These are phyloP conservation scores for Stereocaulon alpinum DNA, from an alignment of 495 filamentous ascomycete genomes.

Conservation along the genomic window DNA sequence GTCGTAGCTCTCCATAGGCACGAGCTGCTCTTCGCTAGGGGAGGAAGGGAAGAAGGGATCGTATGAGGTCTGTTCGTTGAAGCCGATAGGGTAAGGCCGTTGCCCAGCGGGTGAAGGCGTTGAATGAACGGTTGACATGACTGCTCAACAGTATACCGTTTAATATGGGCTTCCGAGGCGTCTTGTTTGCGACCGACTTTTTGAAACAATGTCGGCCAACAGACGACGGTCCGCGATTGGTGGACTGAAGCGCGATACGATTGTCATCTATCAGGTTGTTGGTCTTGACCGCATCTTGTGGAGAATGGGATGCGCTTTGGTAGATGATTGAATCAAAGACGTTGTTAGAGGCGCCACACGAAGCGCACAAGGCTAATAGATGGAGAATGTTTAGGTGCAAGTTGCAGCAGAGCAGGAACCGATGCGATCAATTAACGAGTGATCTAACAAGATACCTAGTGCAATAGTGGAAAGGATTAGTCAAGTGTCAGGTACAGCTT, in stretches of 20 bases:
- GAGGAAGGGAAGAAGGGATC: constrained; percentile 22
- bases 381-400: not conserved
- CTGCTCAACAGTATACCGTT: not conserved
- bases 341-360: not conserved
- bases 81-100: constrained; percentile 17
- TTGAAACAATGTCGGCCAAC: not conserved
- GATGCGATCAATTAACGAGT: not conserved
- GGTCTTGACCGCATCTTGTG: constrained; percentile 7
- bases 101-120: constrained; percentile 11
- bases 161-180: constrained; percentile 5
- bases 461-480: constrained; percentile 5
- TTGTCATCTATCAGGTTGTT: not conserved
- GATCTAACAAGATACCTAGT: not conserved
- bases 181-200: constrained; percentile 2
- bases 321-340: not conserved
- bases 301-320: constrained; percentile 4
- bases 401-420: not conserved
- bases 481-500: constrained; percentile 5
- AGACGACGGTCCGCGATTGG: not conserved
- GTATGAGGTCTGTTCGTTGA: constrained; percentile 22
- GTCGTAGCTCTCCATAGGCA: constrained; percentile 15
- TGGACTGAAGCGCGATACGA: not conserved
- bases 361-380: constrained; percentile 8
- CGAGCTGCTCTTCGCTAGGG: constrained; percentile 20
- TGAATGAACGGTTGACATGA: constrained; percentile 12